phyloP scores from a whole-genome alignment of 208 protist species.

The Tetramitus jugosus region DNA sequence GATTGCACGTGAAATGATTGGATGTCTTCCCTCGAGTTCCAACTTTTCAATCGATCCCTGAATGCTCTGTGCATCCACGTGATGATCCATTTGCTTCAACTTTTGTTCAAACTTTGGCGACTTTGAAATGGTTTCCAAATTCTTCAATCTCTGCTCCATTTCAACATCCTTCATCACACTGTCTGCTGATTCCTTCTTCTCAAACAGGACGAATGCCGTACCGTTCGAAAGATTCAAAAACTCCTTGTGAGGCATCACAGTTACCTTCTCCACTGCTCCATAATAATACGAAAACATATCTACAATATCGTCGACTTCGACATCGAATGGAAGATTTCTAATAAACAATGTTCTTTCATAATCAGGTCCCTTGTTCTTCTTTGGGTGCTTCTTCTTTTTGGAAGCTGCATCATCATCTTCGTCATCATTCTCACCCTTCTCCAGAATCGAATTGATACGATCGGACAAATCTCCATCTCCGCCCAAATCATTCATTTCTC shows the following conservation, averaged over 20 bases:
- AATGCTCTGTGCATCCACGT: neutral
- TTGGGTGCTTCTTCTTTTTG: neutral
- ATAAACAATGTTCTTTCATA: slow-evolving; percentile 9
- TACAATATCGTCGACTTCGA: neutral
- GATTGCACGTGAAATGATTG: neutral
- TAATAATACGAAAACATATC: neutral
- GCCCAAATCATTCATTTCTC: neutral
- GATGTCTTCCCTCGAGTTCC: neutral
- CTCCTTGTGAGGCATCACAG: neutral
- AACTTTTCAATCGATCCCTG: neutral
- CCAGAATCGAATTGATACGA: neutral
- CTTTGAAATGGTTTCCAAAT: neutral
- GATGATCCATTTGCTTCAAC: neutral
- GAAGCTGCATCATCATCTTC: neutral
- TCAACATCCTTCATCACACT: neutral
- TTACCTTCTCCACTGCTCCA: neutral
- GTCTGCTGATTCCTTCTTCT: neutral
- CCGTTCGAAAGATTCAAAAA: neutral
- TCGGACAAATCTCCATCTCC: neutral
- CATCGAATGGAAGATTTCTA: slow-evolving; percentile 6
- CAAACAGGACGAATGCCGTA: slow-evolving; percentile 1
- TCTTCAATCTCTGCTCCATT: neutral
- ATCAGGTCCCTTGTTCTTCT: neutral
- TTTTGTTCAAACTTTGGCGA: neutral
- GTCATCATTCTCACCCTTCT: neutral